Percentiles rank a stretch among this genome's conserved stretches.
Evolutionary conservation across 805 yeast species (phyloP).

Genomic region (Schizosaccharomyces octosporus): DNA sequence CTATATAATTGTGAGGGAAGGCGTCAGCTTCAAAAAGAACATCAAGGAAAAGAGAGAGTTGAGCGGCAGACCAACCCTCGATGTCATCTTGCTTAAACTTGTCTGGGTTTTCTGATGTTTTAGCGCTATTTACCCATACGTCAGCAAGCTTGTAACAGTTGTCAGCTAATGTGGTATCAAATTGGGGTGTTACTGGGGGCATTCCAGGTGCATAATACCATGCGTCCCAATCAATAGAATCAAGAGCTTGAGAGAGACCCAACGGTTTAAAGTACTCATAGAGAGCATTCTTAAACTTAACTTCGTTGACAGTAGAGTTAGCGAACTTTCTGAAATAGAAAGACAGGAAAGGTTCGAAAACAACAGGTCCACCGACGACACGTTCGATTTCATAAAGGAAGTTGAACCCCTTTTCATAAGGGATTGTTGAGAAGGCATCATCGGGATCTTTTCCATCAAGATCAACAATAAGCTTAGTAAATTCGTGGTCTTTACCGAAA

Average conservation of each 20-base stretch:
- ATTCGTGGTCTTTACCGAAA: conserved; percentile 30
- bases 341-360: conserved; percentile 1
- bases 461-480: conserved; percentile 43
- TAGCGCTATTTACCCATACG: conserved; percentile 30
- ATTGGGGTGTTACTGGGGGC: conserved; percentile 57
- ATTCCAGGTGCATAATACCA: conserved; percentile 69
- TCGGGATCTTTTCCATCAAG: conserved; percentile 62
- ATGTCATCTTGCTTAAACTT: conserved; percentile 28
- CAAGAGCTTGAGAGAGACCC: neutral
- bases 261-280: neutral
- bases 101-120: conserved; percentile 6
- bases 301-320: neutral
- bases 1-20: conserved; percentile 13
- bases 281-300: neutral
- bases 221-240: conserved; percentile 45
- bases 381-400: conserved; percentile 52
- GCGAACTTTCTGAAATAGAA: neutral
- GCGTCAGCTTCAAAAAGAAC: conserved; percentile 13
- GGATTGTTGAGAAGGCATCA: conserved; percentile 67
- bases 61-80: conserved; percentile 39
- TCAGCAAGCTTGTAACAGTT: conserved; percentile 41
- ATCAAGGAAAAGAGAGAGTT: conserved; percentile 57
- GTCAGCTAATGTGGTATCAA: conserved; percentile 57
- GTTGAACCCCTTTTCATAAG: conserved; percentile 77
- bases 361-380: conserved; percentile 28